A percentile compares a stretch with the other conserved stretches of the same genome.
phyloP scores from a whole-genome alignment of 2,329 filamentous ascomycete genomes.

The Microcyclospora pomicola region DNA sequence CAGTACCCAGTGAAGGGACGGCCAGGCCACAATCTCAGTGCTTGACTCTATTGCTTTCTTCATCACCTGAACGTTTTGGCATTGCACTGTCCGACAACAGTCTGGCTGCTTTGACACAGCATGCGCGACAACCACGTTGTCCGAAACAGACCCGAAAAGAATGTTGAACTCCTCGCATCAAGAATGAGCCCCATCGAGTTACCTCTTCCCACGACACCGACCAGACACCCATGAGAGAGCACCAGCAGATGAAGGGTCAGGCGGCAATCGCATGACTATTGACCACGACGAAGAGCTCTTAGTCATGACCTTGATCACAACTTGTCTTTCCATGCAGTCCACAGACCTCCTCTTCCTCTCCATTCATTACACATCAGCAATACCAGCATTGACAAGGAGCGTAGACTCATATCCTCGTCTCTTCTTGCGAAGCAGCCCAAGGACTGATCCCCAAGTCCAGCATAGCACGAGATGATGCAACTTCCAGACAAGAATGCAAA shows the following conservation, averaged over 20 bases:
- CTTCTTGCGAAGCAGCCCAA: constrained; percentile 24
- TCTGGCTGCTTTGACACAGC: constrained; percentile 59
- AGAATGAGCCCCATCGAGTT: constrained; percentile 99
- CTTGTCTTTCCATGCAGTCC: constrained; percentile 23
- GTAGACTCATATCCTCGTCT: constrained; percentile 87
- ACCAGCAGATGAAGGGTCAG: constrained; percentile 8
- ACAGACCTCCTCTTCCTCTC: constrained; percentile 22
- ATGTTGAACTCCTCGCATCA: constrained; percentile 72
- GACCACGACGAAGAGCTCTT: constrained; percentile 74
- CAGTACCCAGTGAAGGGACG: constrained; percentile 24
- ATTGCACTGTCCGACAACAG: constrained; percentile 26
- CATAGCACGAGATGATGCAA: constrained; percentile 23
- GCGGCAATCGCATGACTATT: constrained; percentile 97
- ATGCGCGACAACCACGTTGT: constrained; percentile 23
- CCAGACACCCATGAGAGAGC: no score
- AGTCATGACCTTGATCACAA: constrained; percentile 34
- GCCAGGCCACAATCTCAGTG: constrained; percentile 51
- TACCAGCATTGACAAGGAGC: constrained; percentile 25
- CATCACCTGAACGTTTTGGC: constrained; percentile 62
- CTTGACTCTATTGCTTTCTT: constrained; percentile 97
- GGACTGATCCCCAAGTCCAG: constrained; percentile 34
- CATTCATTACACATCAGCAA: constrained; percentile 20
- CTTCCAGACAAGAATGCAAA: constrained; percentile 33
- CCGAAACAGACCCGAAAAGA: constrained; percentile 31
- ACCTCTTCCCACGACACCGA: constrained; percentile 37